Evolutionary conservation across 495 filamentous ascomycete genomes (phyloP).

Genomic region (Neurospora sp.): DNA sequence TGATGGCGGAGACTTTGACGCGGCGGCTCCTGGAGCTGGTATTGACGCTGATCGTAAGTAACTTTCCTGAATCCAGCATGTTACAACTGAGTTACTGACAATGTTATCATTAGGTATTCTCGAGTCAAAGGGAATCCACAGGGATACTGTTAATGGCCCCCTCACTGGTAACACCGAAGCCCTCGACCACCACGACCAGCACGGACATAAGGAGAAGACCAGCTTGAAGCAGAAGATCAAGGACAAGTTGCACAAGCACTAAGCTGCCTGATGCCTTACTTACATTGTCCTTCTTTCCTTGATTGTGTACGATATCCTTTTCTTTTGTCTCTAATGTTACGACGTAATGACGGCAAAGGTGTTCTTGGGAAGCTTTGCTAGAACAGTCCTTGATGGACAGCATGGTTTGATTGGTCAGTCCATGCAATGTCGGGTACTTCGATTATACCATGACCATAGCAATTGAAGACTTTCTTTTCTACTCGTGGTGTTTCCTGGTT

Average conservation of each 20-base stretch:
- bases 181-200: not conserved
- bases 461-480: not conserved
- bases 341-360: not conserved
- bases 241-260: conserved; percentile 32
- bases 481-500: not conserved
- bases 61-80: not conserved
- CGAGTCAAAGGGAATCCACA: conserved; percentile 33
- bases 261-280: not conserved
- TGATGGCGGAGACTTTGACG: conserved; percentile 61
- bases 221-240: conserved; percentile 37
- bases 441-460: not conserved
- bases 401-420: not conserved
- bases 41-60: conserved; percentile 53
- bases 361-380: not conserved
- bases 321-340: not conserved
- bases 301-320: not conserved
- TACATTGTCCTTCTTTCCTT: not conserved
- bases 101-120: conserved; percentile 24
- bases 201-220: conserved; percentile 19
- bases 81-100: conserved; percentile 1
- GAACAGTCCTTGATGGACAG: not conserved
- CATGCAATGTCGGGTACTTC: not conserved
- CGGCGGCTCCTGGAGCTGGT: conserved; percentile 50
- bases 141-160: not conserved
- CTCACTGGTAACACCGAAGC: not conserved